Base-by-base conservation (phyloP, 2,329 filamentous ascomycete species). In the Colletotrichum endophyticum region DNA sequence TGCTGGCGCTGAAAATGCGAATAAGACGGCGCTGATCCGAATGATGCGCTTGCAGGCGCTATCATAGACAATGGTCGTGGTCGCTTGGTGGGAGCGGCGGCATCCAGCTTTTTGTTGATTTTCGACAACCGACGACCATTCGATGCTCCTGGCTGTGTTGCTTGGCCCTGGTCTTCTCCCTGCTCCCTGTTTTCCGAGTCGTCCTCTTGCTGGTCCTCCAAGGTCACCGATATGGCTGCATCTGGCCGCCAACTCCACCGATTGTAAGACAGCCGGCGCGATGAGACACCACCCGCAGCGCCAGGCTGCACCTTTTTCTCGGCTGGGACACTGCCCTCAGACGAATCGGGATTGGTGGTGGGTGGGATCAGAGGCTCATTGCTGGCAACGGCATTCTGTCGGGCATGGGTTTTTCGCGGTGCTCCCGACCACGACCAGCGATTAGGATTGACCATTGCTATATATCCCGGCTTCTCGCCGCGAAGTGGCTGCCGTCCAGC, bases 161-260 rank as follows among this genome's bases (percentile, higher is more conserved):
- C 53, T 74, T 49, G 34, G 25, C n/a, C 36, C 73, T n/a, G 44
- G 22, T 36, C 30, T 28, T 53, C 44, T 53, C 44, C 44, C 44
- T 15, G 72, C 25, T 49, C 34, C 56, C 39, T 25, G 19, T 66
- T 66, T 36, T 22, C 28, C 28, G 57, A 59, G 25, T 64, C 64
- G 28, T 49, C 53, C 32, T 76, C 74, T 67, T 30, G 62, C n/a
- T 66, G 32, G 13, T 69, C 64, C 63, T 76, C 66, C 25, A 49
- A 22, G 49, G 70, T 74, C 2, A 62, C 44, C 59, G 70, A 49
- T 39, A 70, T 70, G 30, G 34, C 49, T 66, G 59, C n/a, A 49
- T 74, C 66, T 53, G 74, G 70, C 44, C 74, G 74, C 74, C 70
- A 76, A 36, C 74, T 76, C 74, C 74, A 74, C 32, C 74, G 74